A percentile compares a stretch with the other conserved stretches of the same genome.
phyloP scores from a whole-genome alignment of 164 flowering plant genomes.

The Protea cynaroides region DNA sequence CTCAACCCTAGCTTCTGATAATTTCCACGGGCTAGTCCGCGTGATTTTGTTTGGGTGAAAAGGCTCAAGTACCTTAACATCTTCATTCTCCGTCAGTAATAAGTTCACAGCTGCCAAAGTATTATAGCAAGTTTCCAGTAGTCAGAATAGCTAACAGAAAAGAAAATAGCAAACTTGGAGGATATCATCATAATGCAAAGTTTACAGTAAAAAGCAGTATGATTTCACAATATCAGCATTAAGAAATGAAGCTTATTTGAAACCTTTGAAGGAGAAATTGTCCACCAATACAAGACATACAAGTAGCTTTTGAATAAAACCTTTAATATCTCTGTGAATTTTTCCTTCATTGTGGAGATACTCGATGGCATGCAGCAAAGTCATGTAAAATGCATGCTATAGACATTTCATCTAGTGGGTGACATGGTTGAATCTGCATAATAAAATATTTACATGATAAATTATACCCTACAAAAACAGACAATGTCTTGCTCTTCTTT shows the following conservation, averaged over 20 bases:
- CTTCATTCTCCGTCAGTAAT: slow-evolving; percentile 88
- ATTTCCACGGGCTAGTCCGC: neutral
- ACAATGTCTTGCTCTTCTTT: too few relatives aligned
- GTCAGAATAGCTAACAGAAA: slow-evolving; percentile 1
- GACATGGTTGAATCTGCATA: slow-evolving; percentile 86
- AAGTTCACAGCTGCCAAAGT: slow-evolving; percentile 90
- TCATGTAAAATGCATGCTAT: slow-evolving; percentile 92
- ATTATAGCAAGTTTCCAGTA: slow-evolving; percentile 11
- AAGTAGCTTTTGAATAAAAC: slow-evolving; percentile 24
- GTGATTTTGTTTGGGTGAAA: neutral
- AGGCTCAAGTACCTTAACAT: slow-evolving; percentile 69
- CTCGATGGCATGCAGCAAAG: slow-evolving; percentile 93
- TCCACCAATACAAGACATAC: neutral
- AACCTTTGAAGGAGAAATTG: slow-evolving; percentile 1
- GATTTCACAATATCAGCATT: neutral
- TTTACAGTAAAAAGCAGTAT: neutral
- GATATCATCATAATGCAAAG: too few relatives aligned
- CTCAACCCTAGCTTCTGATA: neutral
- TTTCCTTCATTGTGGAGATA: slow-evolving; percentile 95
- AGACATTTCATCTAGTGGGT: slow-evolving; percentile 90
- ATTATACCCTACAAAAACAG: too few relatives aligned
- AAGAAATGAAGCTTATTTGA: neutral
- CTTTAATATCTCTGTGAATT: slow-evolving; percentile 98
- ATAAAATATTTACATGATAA: neutral
- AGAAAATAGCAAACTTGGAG: neutral